phyloP scores from a whole-genome alignment of 306 rosid genomes.

The Oxytropis ochrocephala region DNA sequence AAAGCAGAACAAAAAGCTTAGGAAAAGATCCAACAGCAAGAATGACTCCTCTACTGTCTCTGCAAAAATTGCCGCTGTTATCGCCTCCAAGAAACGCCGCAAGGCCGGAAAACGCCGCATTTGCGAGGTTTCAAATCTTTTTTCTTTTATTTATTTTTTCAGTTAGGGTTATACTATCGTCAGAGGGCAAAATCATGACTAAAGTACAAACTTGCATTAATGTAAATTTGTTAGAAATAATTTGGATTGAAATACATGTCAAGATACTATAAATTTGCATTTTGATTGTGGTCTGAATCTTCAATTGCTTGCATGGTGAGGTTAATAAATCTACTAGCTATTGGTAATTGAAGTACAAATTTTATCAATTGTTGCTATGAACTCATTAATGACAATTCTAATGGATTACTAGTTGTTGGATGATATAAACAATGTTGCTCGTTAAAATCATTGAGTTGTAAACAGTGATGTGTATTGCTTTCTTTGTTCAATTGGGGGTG shows the following conservation, averaged over 20 bases:
- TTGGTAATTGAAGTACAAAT: background rate
- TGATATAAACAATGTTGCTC: background rate
- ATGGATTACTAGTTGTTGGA: background rate
- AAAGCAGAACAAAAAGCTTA: constrained; percentile 66
- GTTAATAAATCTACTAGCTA: background rate
- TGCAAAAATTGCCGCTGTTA: constrained; percentile 64
- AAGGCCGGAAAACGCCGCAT: constrained; percentile 78
- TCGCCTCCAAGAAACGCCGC: constrained; percentile 95
- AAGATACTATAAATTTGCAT: background rate
- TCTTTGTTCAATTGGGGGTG: background rate
- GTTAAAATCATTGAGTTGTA: background rate
- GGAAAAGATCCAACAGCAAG: constrained; percentile 16
- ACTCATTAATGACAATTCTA: background rate
- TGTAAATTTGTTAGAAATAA: background rate
- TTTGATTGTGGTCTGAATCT: background rate
- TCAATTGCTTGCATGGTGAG: background rate
- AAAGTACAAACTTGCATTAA: no score
- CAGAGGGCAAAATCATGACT: background rate
- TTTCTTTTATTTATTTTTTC: background rate
- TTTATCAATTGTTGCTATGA: background rate
- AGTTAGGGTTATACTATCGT: background rate
- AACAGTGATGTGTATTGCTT: background rate
- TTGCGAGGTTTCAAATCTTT: constrained; percentile 55
- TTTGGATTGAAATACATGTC: background rate
- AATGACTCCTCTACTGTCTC: constrained; percentile 46